Evolutionary conservation across 768 basidiomycete genomes (phyloP).

Genomic region (Mycena chlorophos): DNA sequence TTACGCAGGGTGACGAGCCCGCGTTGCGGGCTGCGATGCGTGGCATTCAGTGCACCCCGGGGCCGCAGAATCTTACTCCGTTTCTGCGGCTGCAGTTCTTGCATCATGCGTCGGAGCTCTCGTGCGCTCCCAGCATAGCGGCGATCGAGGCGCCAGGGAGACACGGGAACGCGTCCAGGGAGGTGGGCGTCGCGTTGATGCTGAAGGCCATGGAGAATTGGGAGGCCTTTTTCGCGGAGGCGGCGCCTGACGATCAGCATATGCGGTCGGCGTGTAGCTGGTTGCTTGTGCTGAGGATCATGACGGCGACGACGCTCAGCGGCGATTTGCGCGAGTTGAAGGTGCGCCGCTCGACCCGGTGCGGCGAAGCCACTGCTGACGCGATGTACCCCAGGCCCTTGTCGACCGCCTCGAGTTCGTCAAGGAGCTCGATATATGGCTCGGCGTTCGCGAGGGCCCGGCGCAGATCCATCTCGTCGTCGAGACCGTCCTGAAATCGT

Average conservation of each 20-base stretch:
- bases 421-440: not conserved
- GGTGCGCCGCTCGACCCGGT: conserved; percentile 27
- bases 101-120: conserved; percentile 39
- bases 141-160: not conserved
- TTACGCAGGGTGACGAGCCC: conserved; percentile 35
- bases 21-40: conserved; percentile 45
- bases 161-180: not conserved
- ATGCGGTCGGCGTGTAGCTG: conserved; percentile 41
- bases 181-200: conserved; percentile 41
- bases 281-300: conserved; percentile 35
- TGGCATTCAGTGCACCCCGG: conserved; percentile 38
- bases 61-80: conserved; percentile 28
- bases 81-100: conserved; percentile 39
- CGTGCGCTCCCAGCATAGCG: conserved; percentile 32
- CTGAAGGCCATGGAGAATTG: conserved; percentile 42
- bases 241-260: conserved; percentile 43
- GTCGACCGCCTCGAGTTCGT: not conserved
- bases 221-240: conserved; percentile 36
- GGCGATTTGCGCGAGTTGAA: conserved; percentile 37
- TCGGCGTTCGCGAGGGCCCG: not conserved
- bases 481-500: not conserved
- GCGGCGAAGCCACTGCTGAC: not conserved
- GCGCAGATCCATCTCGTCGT: not conserved
- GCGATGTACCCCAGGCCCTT: not conserved
- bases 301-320: conserved; percentile 40